Base-by-base conservation (phyloP, 78 protist genomes). In the Isochrysis galbana region DNA sequence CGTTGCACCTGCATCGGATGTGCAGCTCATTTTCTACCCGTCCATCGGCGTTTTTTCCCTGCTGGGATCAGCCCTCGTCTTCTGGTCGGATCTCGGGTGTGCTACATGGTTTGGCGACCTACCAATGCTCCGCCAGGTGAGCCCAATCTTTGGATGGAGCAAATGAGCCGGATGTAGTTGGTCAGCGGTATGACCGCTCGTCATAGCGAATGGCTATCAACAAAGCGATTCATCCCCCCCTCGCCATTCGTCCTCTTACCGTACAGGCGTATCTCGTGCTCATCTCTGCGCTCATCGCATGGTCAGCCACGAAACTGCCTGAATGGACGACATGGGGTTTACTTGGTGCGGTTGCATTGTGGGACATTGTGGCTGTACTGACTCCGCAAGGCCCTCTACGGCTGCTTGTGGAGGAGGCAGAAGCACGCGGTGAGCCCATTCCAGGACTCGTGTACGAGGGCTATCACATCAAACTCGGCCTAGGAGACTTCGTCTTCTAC, bases 401-500 rank as follows among this genome's bases (percentile, higher is more conserved):
- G 70, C 70, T 93, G 39, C 94, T 98, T 41, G 97, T 98, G 36
- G 98, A 98, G 86, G 89, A 92, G 7, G 96, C 99, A 0, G 97
- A 98, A 92, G 96, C 96, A 47, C 94, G 99, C 23, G 46, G 94
- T 87, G 98, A 98, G 55, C 97, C 97, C 7, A 94, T 98, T 69
- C 99, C 99, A 1, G 99, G 98, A 1, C 94, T 98, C 5, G 47
- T 98, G 38, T 98, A 98, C 91, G 77, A 67, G 46, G 91, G 88
- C 0, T 44, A 26, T 14, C 69, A 23, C n/a, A 41, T 98, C 42
- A 98, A 98, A 94, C 98, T 98, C 7, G 99, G 99, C 67, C 98
- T 98, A 3, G 99, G 99, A 23, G 99, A 98, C 94, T 98, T 98
- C 78, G 96, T 98, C 39, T 98, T 98, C 83, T 98, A 98, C 96